Base-by-base conservation (phyloP, 805 yeast species). In the Kodamaea jinghongensis region DNA sequence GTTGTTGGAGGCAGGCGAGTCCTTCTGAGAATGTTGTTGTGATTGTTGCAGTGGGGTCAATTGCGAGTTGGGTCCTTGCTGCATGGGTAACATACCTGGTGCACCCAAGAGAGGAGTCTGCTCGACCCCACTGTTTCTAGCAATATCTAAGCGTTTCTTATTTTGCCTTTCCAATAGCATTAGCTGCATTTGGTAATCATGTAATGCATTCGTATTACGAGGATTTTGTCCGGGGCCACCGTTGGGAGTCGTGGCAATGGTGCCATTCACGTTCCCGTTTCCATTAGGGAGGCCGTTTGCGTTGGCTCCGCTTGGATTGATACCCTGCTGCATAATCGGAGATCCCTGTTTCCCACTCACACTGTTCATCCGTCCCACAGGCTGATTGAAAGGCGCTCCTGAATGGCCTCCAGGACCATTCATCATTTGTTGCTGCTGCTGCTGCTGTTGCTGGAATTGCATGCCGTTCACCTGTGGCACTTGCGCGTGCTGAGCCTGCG, bases 141-240 rank as follows among this genome's bases (percentile, higher is more conserved):
- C 78, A 38, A 70, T 74, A 49, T 76, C 81, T 36, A 84, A 64
- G 39, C 86, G 71, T 56, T 78, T 79, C 55, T 83, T 81, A 59
- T 84, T 86, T 56, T 85, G 90, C 47, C 77, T 77, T 52, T 86
- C 95, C 54, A 87, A 63, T 39, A 83, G 56, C 75, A 84, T 75
- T 48, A 86, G 65, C 59, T 86, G 91, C 70, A 78, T 80, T 58
- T 86, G 95, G 58, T 87, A 86, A 55, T 86, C 95, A 51, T 83
- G 86, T 28, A 86, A 64, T 1, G 91, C 90, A 51, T 72, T 73
- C 42, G 64, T 68, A 49, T 67, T 67, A 32, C 65, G 53, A 31
- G 38, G 42, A 3, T 31, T 30, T 31, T 17, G 23, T 12, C 28
- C 28, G 6, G 28, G 28, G 7, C 26, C 34, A 12, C 34, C 29